Percentiles rank a stretch among this genome's conserved stretches.
Evolutionary conservation across 352 stramenopile genomes (phyloP).

Genomic region (Globisporangium yorkense): DNA sequence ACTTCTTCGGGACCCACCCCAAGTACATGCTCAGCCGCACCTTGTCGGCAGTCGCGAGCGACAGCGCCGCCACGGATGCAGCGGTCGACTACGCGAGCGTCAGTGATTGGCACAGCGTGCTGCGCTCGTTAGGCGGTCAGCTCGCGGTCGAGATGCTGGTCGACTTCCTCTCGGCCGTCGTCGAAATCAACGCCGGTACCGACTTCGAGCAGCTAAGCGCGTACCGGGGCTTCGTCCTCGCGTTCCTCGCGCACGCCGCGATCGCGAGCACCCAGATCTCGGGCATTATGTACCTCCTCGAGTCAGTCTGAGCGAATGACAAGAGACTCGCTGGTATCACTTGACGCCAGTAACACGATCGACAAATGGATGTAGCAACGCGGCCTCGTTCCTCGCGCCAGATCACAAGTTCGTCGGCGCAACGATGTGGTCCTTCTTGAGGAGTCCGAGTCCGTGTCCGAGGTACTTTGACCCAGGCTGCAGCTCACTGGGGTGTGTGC

Average conservation of each 20-base stretch:
- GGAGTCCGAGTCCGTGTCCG: conserved; percentile 58
- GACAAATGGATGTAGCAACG: not conserved
- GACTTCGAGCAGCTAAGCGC: conserved; percentile 21
- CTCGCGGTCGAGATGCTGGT: conserved; percentile 9
- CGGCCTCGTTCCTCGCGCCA: not conserved
- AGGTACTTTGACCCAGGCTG: conserved; percentile 65
- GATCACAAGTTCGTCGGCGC: conserved; percentile 25
- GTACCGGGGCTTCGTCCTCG: conserved; percentile 19
- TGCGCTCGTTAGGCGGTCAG: conserved; percentile 9
- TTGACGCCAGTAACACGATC: too few relatives aligned
- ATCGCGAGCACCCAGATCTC: conserved; percentile 31
- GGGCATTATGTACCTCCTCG: conserved; percentile 13
- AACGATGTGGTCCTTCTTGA: conserved; percentile 75
- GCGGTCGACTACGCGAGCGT: not conserved
- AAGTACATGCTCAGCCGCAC: conserved; percentile 19
- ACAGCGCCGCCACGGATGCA: not conserved
- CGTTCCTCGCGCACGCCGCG: conserved; percentile 21
- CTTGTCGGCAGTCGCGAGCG: not conserved
- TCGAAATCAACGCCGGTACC: conserved; percentile 5
- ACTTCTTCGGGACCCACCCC: conserved; percentile 27
- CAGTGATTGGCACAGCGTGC: not conserved
- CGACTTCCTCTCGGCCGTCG: conserved; percentile 5
- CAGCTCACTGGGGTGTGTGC: conserved; percentile 20
- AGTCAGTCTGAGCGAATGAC: not conserved
- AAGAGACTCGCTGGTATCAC: too few relatives aligned